Base-by-base conservation (phyloP, 2,329 filamentous ascomycete species). In the Ceratocystis variospora region DNA sequence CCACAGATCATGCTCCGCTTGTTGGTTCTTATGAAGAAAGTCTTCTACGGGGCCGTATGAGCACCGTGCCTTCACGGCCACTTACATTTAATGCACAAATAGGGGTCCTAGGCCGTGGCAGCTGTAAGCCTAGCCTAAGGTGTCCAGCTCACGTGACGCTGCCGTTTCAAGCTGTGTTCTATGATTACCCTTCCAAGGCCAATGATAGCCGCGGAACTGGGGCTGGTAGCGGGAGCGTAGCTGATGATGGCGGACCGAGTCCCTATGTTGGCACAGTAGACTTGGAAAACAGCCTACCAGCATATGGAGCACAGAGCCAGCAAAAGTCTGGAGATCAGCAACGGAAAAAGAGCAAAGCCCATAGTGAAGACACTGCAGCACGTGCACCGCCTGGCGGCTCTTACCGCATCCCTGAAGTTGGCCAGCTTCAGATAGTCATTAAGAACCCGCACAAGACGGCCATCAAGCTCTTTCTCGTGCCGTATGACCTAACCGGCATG, bases 381-480 rank as follows among this genome's bases (percentile, higher is more conserved):
- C 75, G 72, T 74, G 84, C 87, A 17, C 89, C 91, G 0, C 88
- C 90, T 0, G 90, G 91, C 6, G 93, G 94, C 45, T 90, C 89
- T 72, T 99, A 97, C 74, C 87, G 94, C 55, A 96, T 99, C 64
- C 94, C 94, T 0, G 87, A 94, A 72, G 88, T 92, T 74, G 94
- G 94, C 0, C 94, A 97, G 75, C 79, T 99, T 15, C 94, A 99
- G 72, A 96, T 99, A 69, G 87, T 99, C 69, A 90, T 99, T 74
- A 97, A 97, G 74, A 99, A 97, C 72, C 93, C 92, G 17, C 96
- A 97, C 77, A 97, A 97, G 74, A 97, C 94, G 2, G 94, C 94
- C 0, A 93, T 97, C 65, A 97, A 99, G 75, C 79, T 99, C 0
- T 97, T 97, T 71, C 80, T 97, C 28, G 85, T 99, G 2, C 94